Base-by-base conservation (phyloP, 2,329 filamentous ascomycete species). In the Herpotrichia juniperi region DNA sequence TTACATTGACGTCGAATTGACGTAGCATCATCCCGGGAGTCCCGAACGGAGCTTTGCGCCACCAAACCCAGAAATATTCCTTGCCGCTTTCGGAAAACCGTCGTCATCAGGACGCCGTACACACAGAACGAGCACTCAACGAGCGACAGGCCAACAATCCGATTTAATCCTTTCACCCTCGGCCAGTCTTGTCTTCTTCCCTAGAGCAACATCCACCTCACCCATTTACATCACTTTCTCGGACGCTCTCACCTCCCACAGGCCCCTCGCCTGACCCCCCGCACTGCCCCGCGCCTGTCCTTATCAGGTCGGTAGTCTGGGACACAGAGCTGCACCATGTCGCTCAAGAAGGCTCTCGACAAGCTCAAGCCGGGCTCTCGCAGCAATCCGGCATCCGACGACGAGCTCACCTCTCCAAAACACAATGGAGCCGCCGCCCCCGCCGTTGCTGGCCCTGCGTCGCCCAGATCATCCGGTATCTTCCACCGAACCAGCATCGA, bases 291-390 rank as follows among this genome's bases (percentile, higher is more conserved):
- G 21, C 37, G 37, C 21, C 9, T 40, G 19, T 14, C 25, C 4
- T 16, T 40, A 40, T n/a, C 21, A 24, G 37, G 37, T 11, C 19
- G 34, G 37, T 40, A 40, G 21, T 14, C 37, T 24, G 21, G 4
- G 37, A 14, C 9, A 24, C 9, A 24, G 6, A 22, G 42, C 24
- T 54, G 50, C 53, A 64, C 56, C 63, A 62, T 67, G 57, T 75
- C 76, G 47, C 74, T 80, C 58, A 79, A 79, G 61, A 79, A 78
- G 63, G 77, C 75, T 24, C 67, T 76, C 46, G 70, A 64, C 44
- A 76, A 75, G 66, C 68, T 80, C 54, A 76, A 76, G 66, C 66
- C 74, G 26, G 67, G 64, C 51, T 46, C 58, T 44, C 61, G 57
- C 61, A 67, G 69, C 53, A 67, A 59, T 42, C 63, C 67, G 8